Evolutionary conservation across 78 protist genomes (phyloP).

Genomic region (Guillardia theta): DNA sequence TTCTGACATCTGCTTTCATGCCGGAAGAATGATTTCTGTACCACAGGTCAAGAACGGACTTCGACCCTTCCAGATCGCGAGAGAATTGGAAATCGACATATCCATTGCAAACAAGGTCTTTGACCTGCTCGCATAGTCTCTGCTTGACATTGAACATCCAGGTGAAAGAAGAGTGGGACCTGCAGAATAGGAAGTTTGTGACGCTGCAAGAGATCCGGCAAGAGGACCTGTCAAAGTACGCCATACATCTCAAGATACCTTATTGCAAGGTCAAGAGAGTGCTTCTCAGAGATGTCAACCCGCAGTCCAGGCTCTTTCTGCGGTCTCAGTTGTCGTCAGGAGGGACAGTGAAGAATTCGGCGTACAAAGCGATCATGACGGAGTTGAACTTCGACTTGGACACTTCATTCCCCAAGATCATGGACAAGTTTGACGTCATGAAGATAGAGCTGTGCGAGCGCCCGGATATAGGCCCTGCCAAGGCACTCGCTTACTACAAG

Average conservation of each 20-base stretch:
- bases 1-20: too few species aligned
- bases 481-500: slow-evolving; percentile 1
- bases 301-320: neutral
- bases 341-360: neutral
- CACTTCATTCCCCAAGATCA: neutral
- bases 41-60: too few species aligned
- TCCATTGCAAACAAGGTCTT: neutral
- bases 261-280: neutral
- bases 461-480: neutral
- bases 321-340: neutral
- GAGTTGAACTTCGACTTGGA: neutral
- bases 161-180: neutral
- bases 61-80: neutral
- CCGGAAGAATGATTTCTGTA: too few species aligned
- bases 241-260: neutral
- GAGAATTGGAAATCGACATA: neutral
- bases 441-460: slow-evolving; percentile 17
- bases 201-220: neutral
- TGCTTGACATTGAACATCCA: too few species aligned
- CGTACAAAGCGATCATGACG: neutral
- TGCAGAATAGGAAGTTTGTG: neutral
- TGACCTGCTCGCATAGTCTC: too few species aligned
- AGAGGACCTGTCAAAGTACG: slow-evolving; percentile 1
- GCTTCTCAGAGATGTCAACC: neutral
- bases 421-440: neutral